phyloP scores from a whole-genome alignment of 2,329 filamentous ascomycete species.

The Colletotrichum lindemuthianum region DNA sequence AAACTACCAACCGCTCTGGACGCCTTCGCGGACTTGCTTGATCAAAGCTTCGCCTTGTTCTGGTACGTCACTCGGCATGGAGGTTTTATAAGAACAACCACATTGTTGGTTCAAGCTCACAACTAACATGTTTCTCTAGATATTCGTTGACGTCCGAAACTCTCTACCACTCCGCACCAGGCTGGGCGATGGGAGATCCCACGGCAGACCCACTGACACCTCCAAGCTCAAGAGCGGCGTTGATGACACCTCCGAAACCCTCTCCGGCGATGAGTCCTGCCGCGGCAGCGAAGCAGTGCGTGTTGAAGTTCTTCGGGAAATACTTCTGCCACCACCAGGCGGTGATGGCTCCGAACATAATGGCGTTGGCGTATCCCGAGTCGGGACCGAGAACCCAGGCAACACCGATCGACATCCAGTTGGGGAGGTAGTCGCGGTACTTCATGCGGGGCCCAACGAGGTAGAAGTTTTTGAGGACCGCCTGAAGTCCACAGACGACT shows the following conservation, averaged over 20 bases:
- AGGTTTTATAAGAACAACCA: too few species aligned
- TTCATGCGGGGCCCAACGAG: constrained; percentile 62
- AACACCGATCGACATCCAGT: constrained; percentile 70
- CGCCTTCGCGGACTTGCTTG: too few species aligned
- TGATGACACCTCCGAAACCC: constrained; percentile 70
- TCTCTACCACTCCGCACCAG: constrained; percentile 25
- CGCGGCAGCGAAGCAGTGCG: constrained; percentile 67
- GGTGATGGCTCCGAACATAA: constrained; percentile 64
- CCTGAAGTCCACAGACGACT: constrained; percentile 59
- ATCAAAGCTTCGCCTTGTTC: too few species aligned
- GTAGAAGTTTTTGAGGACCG: constrained; percentile 63
- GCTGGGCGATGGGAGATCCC: constrained; percentile 33
- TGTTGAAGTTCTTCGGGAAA: constrained; percentile 60
- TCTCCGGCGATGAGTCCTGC: constrained; percentile 72
- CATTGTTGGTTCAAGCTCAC: too few species aligned
- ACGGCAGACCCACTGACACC: constrained; percentile 35
- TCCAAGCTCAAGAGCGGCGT: constrained; percentile 57
- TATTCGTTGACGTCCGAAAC: too few species aligned
- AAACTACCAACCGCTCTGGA: too few species aligned
- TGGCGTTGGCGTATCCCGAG: constrained; percentile 64
- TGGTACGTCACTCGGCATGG: too few species aligned
- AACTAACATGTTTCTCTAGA: too few species aligned
- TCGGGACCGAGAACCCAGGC: constrained; percentile 68
- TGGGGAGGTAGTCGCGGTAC: constrained; percentile 67
- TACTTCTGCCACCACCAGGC: constrained; percentile 65